Evolutionary conservation across 1,139 yeast species (phyloP).

Genomic region (Pichia sp.): DNA sequence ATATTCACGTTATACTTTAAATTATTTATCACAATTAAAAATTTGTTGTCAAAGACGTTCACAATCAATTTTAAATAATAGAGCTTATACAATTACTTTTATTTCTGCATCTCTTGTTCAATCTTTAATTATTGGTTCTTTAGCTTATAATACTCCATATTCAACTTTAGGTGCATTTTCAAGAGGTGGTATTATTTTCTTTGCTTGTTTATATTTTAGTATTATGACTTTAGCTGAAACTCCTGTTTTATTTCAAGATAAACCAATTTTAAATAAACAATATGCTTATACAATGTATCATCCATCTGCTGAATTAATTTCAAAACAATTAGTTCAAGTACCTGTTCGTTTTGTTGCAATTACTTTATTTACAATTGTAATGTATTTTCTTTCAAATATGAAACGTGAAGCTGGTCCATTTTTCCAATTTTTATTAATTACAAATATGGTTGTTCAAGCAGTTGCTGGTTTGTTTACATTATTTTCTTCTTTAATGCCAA

Average conservation of each 20-base stretch:
- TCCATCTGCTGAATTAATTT: slow-evolving; percentile 42
- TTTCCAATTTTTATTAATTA: slow-evolving; percentile 37
- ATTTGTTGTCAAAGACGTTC: slow-evolving; percentile 42
- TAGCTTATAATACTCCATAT: slow-evolving; percentile 32
- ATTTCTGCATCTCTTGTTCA: slow-evolving; percentile 43
- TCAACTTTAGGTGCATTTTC: slow-evolving; percentile 34
- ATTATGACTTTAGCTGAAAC: slow-evolving; percentile 39
- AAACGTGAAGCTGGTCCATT: slow-evolving; percentile 38
- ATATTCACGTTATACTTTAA: slow-evolving; percentile 40
- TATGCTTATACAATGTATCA: slow-evolving; percentile 38
- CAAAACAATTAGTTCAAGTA: slow-evolving; percentile 35
- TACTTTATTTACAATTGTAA: slow-evolving; percentile 32
- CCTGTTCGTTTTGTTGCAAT: slow-evolving; percentile 35
- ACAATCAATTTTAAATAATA: slow-evolving; percentile 44
- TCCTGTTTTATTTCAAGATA: slow-evolving; percentile 35
- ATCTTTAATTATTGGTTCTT: slow-evolving; percentile 35
- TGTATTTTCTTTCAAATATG: slow-evolving; percentile 38
- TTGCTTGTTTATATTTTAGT: slow-evolving; percentile 39
- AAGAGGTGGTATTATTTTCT: slow-evolving; percentile 37
- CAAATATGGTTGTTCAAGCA: slow-evolving; percentile 35
- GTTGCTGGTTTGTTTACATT: slow-evolving; percentile 42
- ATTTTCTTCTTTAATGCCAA: slow-evolving; percentile 42
- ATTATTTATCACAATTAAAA: slow-evolving; percentile 39
- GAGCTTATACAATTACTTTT: slow-evolving; percentile 39
- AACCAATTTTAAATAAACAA: slow-evolving; percentile 41